Evolutionary conservation across 1,284 basidiomycete genomes (phyloP).

Genomic region (Trametes hirsuta): DNA sequence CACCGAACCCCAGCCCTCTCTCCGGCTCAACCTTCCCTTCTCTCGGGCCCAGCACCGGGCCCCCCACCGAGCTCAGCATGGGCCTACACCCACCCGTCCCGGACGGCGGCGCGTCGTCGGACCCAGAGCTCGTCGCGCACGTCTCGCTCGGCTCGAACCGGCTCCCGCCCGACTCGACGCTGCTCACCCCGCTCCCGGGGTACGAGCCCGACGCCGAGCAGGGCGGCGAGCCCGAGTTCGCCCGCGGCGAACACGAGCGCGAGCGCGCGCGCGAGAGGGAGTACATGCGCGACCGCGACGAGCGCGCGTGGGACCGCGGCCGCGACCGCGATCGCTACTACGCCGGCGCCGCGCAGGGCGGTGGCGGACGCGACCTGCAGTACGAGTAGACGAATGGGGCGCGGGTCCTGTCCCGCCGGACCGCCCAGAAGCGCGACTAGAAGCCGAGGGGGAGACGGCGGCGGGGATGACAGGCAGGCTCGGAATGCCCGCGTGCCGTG

Average conservation of each 20-base stretch:
- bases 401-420: neutral
- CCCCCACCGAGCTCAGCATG: slow-evolving; percentile 1
- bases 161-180: slow-evolving; percentile 51
- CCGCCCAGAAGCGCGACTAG: neutral
- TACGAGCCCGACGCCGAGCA: slow-evolving; percentile 38
- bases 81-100: slow-evolving; percentile 8
- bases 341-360: slow-evolving; percentile 9
- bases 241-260: slow-evolving; percentile 1
- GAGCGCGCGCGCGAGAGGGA: neutral
- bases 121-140: slow-evolving; percentile 28
- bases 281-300: neutral
- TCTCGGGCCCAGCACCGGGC: slow-evolving; percentile 14
- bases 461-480: too few relatives aligned
- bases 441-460: neutral
- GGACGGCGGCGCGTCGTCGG: slow-evolving; percentile 18
- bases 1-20: slow-evolving; percentile 25
- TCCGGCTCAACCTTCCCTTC: slow-evolving; percentile 18
- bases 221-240: slow-evolving; percentile 12
- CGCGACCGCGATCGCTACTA: slow-evolving; percentile 20
- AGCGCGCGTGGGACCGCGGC: slow-evolving; percentile 1
- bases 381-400: slow-evolving; percentile 15
- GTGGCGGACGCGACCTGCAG: slow-evolving; percentile 17
- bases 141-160: slow-evolving; percentile 37
- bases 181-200: slow-evolving; percentile 53
- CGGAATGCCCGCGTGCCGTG: neutral